Percentiles rank a stretch among this genome's conserved stretches.
phyloP scores from a whole-genome alignment of 352 stramenopile species.

The Globisporangium takayamanum region DNA sequence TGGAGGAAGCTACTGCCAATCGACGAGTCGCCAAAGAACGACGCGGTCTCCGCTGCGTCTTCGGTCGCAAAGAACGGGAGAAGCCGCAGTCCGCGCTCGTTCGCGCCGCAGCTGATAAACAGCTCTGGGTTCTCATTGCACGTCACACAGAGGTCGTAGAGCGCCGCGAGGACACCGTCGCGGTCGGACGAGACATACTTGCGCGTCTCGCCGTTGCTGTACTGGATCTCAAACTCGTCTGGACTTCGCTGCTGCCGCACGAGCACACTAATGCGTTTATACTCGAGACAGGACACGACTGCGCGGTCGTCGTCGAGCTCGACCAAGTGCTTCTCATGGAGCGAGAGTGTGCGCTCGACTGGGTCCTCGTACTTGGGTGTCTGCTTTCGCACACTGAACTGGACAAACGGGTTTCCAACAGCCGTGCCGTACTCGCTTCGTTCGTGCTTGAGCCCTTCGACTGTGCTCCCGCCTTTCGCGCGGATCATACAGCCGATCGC shows the following conservation, averaged over 20 bases:
- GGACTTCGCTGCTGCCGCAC: conserved; percentile 36
- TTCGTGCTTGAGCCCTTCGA: conserved; percentile 39
- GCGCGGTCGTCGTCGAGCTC: conserved; percentile 47
- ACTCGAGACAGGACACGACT: conserved; percentile 56
- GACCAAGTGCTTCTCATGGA: conserved; percentile 65
- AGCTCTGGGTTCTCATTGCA: conserved; percentile 68
- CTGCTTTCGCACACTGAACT: conserved; percentile 64
- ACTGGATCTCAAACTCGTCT: conserved; percentile 73
- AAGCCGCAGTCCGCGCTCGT: conserved; percentile 61
- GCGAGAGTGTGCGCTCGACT: conserved; percentile 44
- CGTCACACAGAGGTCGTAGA: conserved; percentile 76
- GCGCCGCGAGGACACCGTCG: conserved; percentile 63
- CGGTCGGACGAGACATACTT: conserved; percentile 63
- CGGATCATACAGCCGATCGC: conserved; percentile 54
- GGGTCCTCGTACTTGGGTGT: conserved; percentile 55
- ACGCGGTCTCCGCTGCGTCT: conserved; percentile 55
- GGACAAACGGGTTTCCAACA: conserved; percentile 50
- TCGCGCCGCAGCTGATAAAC: conserved; percentile 61
- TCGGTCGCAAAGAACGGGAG: conserved; percentile 70
- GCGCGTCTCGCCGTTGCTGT: conserved; percentile 46
- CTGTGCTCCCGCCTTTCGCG: conserved; percentile 26
- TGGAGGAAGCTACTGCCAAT: conserved; percentile 79
- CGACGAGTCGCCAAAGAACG: conserved; percentile 75
- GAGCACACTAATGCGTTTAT: conserved; percentile 65
- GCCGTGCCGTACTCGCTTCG: conserved; percentile 37